Evolutionary conservation across 495 filamentous ascomycete species (phyloP).

Genomic region (Amniculicola lignicola): DNA sequence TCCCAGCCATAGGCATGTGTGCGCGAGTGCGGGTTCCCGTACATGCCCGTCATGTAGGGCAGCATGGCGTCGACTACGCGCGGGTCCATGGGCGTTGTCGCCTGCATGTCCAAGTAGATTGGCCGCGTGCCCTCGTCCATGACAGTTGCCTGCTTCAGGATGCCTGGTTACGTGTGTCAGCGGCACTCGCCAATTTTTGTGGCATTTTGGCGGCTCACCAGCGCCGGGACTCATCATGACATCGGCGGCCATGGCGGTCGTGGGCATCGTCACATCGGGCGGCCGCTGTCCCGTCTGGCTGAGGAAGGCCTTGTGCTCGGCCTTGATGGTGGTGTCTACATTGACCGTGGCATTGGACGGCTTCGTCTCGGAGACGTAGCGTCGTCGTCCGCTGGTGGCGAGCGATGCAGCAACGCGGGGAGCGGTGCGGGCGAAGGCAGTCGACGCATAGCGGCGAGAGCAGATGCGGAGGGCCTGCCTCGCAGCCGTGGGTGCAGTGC

Average conservation of each 20-base stretch:
- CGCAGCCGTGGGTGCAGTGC: conserved; percentile 65
- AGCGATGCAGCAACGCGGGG: conserved; percentile 46
- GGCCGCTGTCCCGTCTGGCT: conserved; percentile 65
- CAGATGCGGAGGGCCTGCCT: conserved; percentile 75
- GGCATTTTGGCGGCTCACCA: conserved; percentile 42
- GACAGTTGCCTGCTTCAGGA: conserved; percentile 86
- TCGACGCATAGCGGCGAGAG: conserved; percentile 41
- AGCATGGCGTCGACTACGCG: conserved; percentile 96
- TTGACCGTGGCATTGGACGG: conserved; percentile 76
- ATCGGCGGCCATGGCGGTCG: conserved; percentile 58
- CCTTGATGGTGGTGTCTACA: conserved; percentile 74
- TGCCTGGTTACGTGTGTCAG: conserved; percentile 49
- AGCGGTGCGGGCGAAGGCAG: conserved; percentile 29
- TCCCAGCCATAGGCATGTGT: conserved; percentile 99
- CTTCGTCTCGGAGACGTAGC: conserved; percentile 83
- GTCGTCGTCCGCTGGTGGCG: conserved; percentile 49
- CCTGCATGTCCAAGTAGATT: conserved; percentile 98
- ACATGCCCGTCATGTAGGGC: conserved; percentile 86
- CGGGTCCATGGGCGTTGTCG: conserved; percentile 93
- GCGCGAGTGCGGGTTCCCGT: conserved; percentile 95
- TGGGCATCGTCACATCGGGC: conserved; percentile 53
- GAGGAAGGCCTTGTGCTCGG: conserved; percentile 77
- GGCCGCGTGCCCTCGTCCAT: conserved; percentile 93
- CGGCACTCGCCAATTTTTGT: neutral
- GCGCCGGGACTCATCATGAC: conserved; percentile 76